A percentile compares a stretch with the other conserved stretches of the same genome.
Conservation (phyloP, 148 eudicot species). For the Spergularia bocconei region DNA sequence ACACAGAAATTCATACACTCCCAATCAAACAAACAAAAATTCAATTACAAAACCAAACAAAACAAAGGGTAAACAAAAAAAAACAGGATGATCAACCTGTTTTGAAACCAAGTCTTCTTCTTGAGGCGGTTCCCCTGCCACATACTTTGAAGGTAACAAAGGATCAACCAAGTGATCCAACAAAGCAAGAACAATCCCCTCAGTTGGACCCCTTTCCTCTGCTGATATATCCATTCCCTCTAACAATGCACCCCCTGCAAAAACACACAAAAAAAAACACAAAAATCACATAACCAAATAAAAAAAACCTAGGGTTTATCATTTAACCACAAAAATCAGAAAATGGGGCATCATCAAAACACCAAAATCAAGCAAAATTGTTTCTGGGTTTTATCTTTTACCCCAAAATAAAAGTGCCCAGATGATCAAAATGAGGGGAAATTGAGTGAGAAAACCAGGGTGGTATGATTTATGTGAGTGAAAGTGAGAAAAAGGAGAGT, state of each 20-base stretch:
- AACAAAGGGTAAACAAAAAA: background rate
- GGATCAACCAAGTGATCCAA: constrained; percentile 75
- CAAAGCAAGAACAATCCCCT: constrained; percentile 59
- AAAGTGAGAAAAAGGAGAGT: background rate
- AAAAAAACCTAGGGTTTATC: constrained; percentile 7
- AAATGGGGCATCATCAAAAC: background rate
- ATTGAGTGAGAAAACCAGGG: background rate
- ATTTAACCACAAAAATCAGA: background rate
- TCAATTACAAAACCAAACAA: background rate
- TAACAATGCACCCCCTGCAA: constrained; percentile 14
- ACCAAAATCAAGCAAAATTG: constrained; percentile 19
- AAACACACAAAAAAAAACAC: constrained; percentile 21
- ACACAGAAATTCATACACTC: background rate
- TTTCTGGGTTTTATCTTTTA: constrained; percentile 25
- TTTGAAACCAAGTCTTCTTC: constrained; percentile 59
- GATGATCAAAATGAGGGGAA: background rate
- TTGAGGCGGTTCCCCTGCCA: constrained; percentile 25
- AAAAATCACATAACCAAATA: background rate
- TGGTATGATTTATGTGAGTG: background rate
- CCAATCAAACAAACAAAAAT: background rate
- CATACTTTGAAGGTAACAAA: constrained; percentile 44
- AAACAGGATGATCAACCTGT: constrained; percentile 50
- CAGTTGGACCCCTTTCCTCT: constrained; percentile 34
- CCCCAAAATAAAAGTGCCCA: constrained; percentile 19
- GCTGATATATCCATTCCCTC: constrained; percentile 22